Evolutionary conservation across 2,329 filamentous ascomycete genomes (phyloP), one percentile per base, ranked within the genome.

Genomic region (Phialemoniopsis sp.): DNA sequence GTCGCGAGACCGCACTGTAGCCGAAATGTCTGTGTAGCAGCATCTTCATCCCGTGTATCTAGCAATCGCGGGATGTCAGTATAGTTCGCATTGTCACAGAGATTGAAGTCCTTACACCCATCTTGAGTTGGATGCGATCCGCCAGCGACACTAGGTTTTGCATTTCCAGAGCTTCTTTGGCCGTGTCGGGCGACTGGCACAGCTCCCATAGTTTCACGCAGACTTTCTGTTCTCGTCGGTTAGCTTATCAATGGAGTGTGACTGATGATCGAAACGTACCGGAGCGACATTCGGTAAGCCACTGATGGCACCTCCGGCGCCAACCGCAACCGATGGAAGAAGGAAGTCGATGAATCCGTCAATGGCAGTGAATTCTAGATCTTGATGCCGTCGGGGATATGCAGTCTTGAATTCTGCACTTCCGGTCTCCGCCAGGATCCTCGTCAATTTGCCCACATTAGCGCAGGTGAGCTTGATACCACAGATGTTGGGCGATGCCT

Each of bases 321-420:
- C 52, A 10, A 40, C 41, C 2, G 47, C 33, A 8, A 56, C 43
- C 7, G 49, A 52, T 4, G 53, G 53, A n/a, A 54, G 38, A 15
- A 56, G 37, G 34, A 55, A 48, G 37, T 55, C 53, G 17, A 54
- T 53, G 42, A 54, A 54, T 10, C 53, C 53, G 34, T 47, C 52
- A 33, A 56, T 49, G 10, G 48, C 45, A 32, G 41, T 28, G 32
- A 54, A 56, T 5, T 35, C 19, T 9, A 35, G 15, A n/a, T 38
- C 28, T 3, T 34, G 36, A n/a, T 34, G 17, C 9, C 29, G 37
- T 32, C 41, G 44, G 19, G 29, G 49, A 32, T 44, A 42, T 9
- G 35, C 34, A 1, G 8, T 15, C 1, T 14, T 17, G 18, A 45
- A 48, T 2, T 16, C 38, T 1, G 38, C 19, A 13, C 16, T 32